Conservation (phyloP, 1,139 yeast genomes). For the Kazachstania sp. region DNA sequence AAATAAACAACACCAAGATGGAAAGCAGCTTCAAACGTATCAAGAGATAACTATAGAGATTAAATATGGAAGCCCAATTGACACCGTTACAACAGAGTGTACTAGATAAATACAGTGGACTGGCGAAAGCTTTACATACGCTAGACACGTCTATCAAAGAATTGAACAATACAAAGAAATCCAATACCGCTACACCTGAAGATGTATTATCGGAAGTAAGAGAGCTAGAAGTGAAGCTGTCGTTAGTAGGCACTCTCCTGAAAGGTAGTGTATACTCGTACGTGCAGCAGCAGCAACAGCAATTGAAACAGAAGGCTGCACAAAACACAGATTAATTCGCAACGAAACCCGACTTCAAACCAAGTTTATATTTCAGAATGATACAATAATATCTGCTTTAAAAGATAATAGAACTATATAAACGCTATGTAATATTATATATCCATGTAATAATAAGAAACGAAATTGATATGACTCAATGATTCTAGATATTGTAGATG, state of each 20-base stretch:
- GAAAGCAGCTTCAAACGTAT: not conserved
- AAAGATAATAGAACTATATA: not conserved
- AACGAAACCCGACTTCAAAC: too few relatives aligned
- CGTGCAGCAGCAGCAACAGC: slow-evolving; percentile 33
- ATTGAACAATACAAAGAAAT: slow-evolving; percentile 13
- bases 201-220: slow-evolving; percentile 34
- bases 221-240: slow-evolving; percentile 53
- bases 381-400: not conserved
- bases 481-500: slow-evolving; percentile 35
- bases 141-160: slow-evolving; percentile 25
- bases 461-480: not conserved
- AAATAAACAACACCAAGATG: not conserved
- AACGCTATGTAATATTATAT: not conserved
- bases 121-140: slow-evolving; percentile 23
- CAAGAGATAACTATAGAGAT: not conserved
- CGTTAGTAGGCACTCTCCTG: slow-evolving; percentile 55
- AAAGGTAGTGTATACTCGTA: slow-evolving; percentile 61
- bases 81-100: slow-evolving; percentile 25
- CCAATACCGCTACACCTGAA: slow-evolving; percentile 21
- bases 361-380: too few relatives aligned
- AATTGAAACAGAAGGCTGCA: not conserved
- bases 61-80: slow-evolving; percentile 4
- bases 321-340: not conserved
- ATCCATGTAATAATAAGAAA: not conserved
- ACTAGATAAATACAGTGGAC: slow-evolving; percentile 20